Base-by-base conservation (phyloP, 2,329 filamentous ascomycete genomes). In the Ceratocystis diversiconidia region DNA sequence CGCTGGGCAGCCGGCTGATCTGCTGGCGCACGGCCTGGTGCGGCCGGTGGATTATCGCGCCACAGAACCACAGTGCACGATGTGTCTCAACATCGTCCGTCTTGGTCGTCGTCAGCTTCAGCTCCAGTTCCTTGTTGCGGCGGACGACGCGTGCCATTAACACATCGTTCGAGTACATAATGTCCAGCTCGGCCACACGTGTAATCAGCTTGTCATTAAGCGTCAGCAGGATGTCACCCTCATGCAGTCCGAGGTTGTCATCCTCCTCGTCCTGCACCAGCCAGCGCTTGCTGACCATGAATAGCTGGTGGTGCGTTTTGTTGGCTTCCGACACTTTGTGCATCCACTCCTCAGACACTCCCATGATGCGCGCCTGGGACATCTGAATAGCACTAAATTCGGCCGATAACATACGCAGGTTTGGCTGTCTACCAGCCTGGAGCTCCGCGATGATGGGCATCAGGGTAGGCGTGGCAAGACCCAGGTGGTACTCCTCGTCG, bases 11-110 rank as follows among this genome's bases (percentile, higher is more conserved):
- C 76, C 95, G 95, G 76, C 87, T 92, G 73, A 99, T 99, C 75
- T 99, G 94, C 75, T 99, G 94, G 25, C 94, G 85, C 8, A 99
- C 95, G 62, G 94, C 94, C 73, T 96, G 92, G 74, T 99, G 94
- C 7, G 94, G 94, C 28, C 89, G 85, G 74, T 99, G 94, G 57
- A 99, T 79, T 17, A 96, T 86, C 41, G 94, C 94, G 69, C 94
- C 94, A 73, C 94, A 99, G 79, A 99, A 99, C 44, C 90, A 89
- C 67, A 99, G 85, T 0, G 92, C 90, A 66, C 90, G 88, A 71
- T 94, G 85, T 0, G 94, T 99, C 78, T 99, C 94, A 60, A 97
- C 82, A 71, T 96, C 89, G 71, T 92, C 85, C 0, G 92, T 95
- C 0, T 89, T 83, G 0, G 96, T 90, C 0, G 94, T 99, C 0